These are phyloP conservation scores for Coccomyxa sp. DNA, from an alignment of 139 green algal species.

Conservation along the genomic window DNA sequence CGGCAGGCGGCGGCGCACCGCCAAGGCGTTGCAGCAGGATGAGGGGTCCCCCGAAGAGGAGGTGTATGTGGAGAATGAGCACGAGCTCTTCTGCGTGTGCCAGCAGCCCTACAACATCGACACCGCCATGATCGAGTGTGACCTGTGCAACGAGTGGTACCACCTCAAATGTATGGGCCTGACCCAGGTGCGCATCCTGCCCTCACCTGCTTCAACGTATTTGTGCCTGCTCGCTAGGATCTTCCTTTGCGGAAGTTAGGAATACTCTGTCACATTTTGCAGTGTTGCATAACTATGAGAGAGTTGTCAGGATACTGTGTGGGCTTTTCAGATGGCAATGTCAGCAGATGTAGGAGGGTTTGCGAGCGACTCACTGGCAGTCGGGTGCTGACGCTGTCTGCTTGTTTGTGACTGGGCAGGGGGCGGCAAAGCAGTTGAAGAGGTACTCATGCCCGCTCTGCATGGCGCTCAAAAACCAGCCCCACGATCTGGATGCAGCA, in stretches of 20 bases:
- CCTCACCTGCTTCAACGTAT: not conserved
- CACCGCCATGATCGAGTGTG: constrained; percentile 57
- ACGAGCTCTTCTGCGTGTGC: constrained; percentile 63
- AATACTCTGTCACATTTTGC: not conserved
- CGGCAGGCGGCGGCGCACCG: not conserved
- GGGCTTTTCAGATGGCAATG: too few relatives aligned
- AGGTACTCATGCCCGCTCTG: constrained; percentile 68
- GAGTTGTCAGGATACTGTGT: too few relatives aligned
- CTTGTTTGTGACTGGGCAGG: constrained; percentile 4
- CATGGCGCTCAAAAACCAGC: constrained; percentile 27
- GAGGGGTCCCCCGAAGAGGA: not conserved
- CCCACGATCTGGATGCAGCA: constrained; percentile 14
- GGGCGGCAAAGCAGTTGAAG: constrained; percentile 15
- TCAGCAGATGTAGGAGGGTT: too few relatives aligned
- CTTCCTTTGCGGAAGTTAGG: not conserved
- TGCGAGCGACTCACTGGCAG: too few relatives aligned
- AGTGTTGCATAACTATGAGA: not conserved
- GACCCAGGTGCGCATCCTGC: constrained; percentile 1
- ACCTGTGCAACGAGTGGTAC: constrained; percentile 68
- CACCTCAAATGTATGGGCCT: constrained; percentile 64
- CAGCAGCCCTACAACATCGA: constrained; percentile 41
- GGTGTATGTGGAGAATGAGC: constrained; percentile 21
- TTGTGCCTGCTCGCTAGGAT: not conserved
- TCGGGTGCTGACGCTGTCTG: too few relatives aligned
- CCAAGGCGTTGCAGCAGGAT: not conserved